A percentile compares a stretch with the other conserved stretches of the same genome.
Conservation (phyloP, 176 grass and related monocot species). For the Thinopyrum elongatum region DNA sequence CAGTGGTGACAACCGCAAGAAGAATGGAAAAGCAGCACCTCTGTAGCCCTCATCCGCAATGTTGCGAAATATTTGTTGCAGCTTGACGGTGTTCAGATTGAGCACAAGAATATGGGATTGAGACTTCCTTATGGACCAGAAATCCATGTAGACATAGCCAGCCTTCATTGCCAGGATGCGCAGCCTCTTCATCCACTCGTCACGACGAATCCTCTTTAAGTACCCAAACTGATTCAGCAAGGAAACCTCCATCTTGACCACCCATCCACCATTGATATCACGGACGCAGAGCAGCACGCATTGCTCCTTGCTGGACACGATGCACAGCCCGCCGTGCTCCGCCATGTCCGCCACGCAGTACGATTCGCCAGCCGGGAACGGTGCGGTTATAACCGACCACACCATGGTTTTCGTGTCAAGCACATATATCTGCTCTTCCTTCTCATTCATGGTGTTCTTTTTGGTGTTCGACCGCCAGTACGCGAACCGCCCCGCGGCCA, state of each 20-base stretch:
- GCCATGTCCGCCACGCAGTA: too few relatives aligned
- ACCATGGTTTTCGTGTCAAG: constrained; percentile 10
- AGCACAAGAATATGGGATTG: constrained; percentile 27
- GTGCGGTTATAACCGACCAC: neutral
- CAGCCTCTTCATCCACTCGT: constrained; percentile 28
- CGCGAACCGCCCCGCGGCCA: neutral
- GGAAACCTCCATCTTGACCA: constrained; percentile 3
- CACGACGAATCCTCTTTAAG: constrained; percentile 4
- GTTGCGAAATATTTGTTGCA: neutral
- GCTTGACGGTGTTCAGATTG: constrained; percentile 15
- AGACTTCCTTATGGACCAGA: constrained; percentile 21
- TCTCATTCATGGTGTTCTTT: too few relatives aligned
- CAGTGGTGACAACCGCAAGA: neutral
- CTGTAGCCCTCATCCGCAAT: neutral
- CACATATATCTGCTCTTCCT: neutral
- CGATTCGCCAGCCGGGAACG: too few relatives aligned
- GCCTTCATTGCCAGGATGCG: neutral
- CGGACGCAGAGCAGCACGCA: constrained; percentile 27
- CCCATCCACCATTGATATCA: neutral
- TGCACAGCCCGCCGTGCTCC: too few relatives aligned
- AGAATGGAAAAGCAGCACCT: constrained; percentile 30
- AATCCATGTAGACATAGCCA: constrained; percentile 24
- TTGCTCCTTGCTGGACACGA: too few relatives aligned
- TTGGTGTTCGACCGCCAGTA: constrained; percentile 2
- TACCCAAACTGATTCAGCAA: neutral